A percentile compares a stretch with the other conserved stretches of the same genome.
Evolutionary conservation across 306 rosid genomes (phyloP).

Genomic region (Cyclanthera cordifolia): DNA sequence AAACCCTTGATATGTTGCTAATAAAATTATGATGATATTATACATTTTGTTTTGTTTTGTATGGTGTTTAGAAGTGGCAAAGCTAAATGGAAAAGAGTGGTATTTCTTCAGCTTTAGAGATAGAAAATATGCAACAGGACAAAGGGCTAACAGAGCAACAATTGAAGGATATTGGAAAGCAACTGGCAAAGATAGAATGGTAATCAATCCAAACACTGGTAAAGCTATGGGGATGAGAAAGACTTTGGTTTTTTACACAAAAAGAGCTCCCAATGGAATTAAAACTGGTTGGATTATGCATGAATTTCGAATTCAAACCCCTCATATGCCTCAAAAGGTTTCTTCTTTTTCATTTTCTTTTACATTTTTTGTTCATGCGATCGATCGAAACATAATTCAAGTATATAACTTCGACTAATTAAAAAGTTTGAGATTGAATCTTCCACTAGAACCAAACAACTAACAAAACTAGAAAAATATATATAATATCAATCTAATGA

Average conservation of each 20-base stretch:
- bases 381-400: no score
- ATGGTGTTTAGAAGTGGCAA: conserved; percentile 36
- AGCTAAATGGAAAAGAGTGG: conserved; percentile 53
- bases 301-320: conserved; percentile 58
- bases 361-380: background rate
- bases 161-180: conserved; percentile 58
- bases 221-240: conserved; percentile 57
- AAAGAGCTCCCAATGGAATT: conserved; percentile 19
- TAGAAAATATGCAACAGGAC: conserved; percentile 47
- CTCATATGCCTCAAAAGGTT: conserved; percentile 59
- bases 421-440: no score
- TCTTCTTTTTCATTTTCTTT: background rate
- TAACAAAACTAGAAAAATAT: no score
- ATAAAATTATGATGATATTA: no score
- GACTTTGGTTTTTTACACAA: conserved; percentile 48
- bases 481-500: no score
- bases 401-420: no score
- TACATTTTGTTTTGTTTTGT: no score
- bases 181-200: conserved; percentile 54
- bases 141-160: conserved; percentile 44
- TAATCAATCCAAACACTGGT: conserved; percentile 26
- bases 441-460: no score
- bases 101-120: conserved; percentile 60
- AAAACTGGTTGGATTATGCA: conserved; percentile 63
- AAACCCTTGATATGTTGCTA: no score